Percentiles rank a stretch among this genome's conserved stretches.
Conservation (phyloP, 495 filamentous ascomycete species). For the Penicillium paxilli region DNA sequence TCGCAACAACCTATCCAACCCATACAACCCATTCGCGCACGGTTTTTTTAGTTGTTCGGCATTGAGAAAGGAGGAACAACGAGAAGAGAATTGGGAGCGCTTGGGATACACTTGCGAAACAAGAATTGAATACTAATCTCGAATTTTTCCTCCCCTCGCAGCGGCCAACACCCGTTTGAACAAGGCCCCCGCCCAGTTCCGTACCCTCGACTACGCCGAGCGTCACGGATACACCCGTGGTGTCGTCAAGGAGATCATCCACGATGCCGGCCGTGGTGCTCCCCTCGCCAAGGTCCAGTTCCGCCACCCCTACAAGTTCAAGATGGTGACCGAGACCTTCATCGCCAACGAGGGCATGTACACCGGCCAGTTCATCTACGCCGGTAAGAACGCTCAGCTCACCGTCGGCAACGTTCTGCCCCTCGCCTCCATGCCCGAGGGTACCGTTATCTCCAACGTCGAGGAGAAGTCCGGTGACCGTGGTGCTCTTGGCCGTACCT, state of each 20-base stretch:
- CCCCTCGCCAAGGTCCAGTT: constrained; percentile 95
- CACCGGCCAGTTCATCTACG: constrained; percentile 99
- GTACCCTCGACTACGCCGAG: constrained; percentile 91
- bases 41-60: constrained; percentile 14
- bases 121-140: constrained; percentile 42
- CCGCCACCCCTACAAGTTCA: constrained; percentile 90
- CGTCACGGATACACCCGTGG: constrained; percentile 96
- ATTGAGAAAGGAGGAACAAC: constrained; percentile 14
- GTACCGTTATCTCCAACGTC: constrained; percentile 97
- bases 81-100: constrained; percentile 10
- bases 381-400: constrained; percentile 94
- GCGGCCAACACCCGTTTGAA: constrained; percentile 87
- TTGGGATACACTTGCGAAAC: constrained; percentile 11
- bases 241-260: constrained; percentile 97
- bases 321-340: constrained; percentile 91
- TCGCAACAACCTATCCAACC: constrained; percentile 23
- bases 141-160: constrained; percentile 34
- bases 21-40: constrained; percentile 11
- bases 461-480: constrained; percentile 99
- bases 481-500: constrained; percentile 91
- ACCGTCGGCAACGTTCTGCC: constrained; percentile 97
- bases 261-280: constrained; percentile 97
- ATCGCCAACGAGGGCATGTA: constrained; percentile 99
- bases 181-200: constrained; percentile 90
- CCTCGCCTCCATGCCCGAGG: constrained; percentile 90